Percentiles rank a stretch among this genome's conserved stretches.
phyloP scores from a whole-genome alignment of 129 eudicot genomes.

The Ambrosia artemisiifolia region DNA sequence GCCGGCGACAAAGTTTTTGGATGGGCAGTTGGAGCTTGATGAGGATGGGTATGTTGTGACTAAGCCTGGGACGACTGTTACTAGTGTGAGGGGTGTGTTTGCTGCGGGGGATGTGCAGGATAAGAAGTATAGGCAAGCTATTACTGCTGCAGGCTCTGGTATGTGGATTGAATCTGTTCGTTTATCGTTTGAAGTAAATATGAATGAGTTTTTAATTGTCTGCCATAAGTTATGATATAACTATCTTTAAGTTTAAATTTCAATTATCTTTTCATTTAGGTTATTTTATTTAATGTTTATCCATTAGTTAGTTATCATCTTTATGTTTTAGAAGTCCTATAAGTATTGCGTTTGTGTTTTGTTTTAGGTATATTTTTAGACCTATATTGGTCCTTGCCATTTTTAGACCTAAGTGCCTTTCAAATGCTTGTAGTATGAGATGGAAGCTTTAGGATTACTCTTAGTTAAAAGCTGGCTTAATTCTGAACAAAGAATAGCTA shows the following conservation, averaged over 20 bases:
- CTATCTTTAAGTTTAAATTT: too few species aligned
- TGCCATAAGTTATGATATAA: neutral
- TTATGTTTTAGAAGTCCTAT: too few species aligned
- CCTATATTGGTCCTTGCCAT: neutral
- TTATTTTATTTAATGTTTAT: too few species aligned
- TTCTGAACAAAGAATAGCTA: neutral
- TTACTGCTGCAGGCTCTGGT: slow-evolving; percentile 98
- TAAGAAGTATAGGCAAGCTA: slow-evolving; percentile 94
- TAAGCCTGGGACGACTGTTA: slow-evolving; percentile 69
- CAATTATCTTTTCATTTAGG: too few species aligned
- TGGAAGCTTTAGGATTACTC: neutral
- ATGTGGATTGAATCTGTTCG: slow-evolving; percentile 7
- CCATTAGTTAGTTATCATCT: too few species aligned
- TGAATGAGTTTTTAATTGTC: neutral
- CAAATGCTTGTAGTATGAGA: neutral
- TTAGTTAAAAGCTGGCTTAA: neutral
- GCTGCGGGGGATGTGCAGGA: slow-evolving; percentile 99
- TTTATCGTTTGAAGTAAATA: neutral
- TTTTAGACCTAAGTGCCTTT: neutral
- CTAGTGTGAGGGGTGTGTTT: slow-evolving; percentile 90
- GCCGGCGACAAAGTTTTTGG: slow-evolving; percentile 91
- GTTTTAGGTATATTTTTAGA: too few species aligned
- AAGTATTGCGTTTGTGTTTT: too few species aligned
- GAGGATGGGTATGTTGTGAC: slow-evolving; percentile 84
- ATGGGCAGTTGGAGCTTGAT: slow-evolving; percentile 83